phyloP scores from a whole-genome alignment of 495 filamentous ascomycete genomes.

The Penicillium canescens region DNA sequence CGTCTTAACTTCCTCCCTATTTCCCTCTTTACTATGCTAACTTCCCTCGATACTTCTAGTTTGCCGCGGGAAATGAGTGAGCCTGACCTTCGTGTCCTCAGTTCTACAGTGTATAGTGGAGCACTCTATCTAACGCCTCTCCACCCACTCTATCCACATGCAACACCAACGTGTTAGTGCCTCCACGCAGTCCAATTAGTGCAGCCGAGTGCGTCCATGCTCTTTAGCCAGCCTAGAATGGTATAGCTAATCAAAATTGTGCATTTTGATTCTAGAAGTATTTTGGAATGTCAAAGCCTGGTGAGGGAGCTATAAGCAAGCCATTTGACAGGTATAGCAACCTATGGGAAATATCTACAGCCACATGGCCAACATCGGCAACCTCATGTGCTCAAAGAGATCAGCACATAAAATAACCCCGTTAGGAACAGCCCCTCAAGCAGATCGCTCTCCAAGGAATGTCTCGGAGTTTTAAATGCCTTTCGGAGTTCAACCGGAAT shows the following conservation, averaged over 20 bases:
- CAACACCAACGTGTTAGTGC: constrained; percentile 1
- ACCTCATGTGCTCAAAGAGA: not conserved
- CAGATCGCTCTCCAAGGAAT: not conserved
- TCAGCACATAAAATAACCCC: not conserved
- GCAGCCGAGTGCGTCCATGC: not conserved
- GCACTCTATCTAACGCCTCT: not conserved
- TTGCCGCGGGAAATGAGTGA: not conserved
- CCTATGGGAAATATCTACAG: too few relatives aligned
- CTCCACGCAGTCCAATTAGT: not conserved
- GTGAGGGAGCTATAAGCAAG: too few relatives aligned
- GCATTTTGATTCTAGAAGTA: too few relatives aligned
- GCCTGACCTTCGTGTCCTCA: not conserved
- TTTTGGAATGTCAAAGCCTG: too few relatives aligned
- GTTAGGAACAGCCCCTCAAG: not conserved
- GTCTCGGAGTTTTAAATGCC: not conserved
- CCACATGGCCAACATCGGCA: not conserved
- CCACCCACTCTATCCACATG: not conserved
- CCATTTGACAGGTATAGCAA: not conserved
- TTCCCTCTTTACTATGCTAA: not conserved
- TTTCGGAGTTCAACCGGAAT: not conserved
- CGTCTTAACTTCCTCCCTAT: not conserved
- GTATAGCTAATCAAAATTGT: too few relatives aligned
- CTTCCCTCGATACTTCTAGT: not conserved
- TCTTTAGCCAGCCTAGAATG: not conserved
- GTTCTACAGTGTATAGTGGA: not conserved